Evolutionary conservation across 2,329 filamentous ascomycete genomes (phyloP).

Genomic region (Neofusicoccum sp.): DNA sequence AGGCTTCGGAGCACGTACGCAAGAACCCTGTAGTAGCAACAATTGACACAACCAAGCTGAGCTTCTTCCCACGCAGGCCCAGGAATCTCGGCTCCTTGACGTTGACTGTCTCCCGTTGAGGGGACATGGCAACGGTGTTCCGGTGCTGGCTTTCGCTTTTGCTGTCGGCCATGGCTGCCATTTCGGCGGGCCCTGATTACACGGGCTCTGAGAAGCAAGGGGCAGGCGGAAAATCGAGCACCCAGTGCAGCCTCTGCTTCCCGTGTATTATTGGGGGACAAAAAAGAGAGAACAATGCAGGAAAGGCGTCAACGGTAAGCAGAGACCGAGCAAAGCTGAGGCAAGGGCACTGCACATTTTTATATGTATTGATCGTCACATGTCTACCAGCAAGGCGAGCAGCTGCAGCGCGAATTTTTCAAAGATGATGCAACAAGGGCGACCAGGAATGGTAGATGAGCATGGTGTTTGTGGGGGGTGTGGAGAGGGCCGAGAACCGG

Average conservation of each 20-base stretch:
- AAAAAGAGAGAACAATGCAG: not conserved
- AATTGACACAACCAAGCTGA: slow-evolving; percentile 58
- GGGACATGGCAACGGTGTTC: not conserved
- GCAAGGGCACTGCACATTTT: not conserved
- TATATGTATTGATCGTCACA: not conserved
- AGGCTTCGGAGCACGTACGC: slow-evolving; percentile 20
- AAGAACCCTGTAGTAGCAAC: slow-evolving; percentile 64
- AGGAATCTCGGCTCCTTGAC: slow-evolving; percentile 46
- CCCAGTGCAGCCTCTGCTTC: not conserved
- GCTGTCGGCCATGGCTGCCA: not conserved
- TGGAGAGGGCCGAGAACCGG: slow-evolving; percentile 9
- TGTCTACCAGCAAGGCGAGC: not conserved
- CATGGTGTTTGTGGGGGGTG: slow-evolving; percentile 10
- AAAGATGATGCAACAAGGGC: slow-evolving; percentile 1
- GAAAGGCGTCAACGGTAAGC: not conserved
- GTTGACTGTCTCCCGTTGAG: not conserved
- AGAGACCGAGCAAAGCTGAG: not conserved
- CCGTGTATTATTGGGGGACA: not conserved
- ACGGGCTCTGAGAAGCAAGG: not conserved
- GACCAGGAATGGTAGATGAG: not conserved
- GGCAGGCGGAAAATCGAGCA: not conserved
- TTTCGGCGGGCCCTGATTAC: not conserved
- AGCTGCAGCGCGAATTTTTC: slow-evolving; percentile 8
- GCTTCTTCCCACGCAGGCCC: slow-evolving; percentile 57
- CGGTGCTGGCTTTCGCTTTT: not conserved